phyloP scores from a whole-genome alignment of 2,329 filamentous ascomycete genomes.

The Fusarium sp. region DNA sequence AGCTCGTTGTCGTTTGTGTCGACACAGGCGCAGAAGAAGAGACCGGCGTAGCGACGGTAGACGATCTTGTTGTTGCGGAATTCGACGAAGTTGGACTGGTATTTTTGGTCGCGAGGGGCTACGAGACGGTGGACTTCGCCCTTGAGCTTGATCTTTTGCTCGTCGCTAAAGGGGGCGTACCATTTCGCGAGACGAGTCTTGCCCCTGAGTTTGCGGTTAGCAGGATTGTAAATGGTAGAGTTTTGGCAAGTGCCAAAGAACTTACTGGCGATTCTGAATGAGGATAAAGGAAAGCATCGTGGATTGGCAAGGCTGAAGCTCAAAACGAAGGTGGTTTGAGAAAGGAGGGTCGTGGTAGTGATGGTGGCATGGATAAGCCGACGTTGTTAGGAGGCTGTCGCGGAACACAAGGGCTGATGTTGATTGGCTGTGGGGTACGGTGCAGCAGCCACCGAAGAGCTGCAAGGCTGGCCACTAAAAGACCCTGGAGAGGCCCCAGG shows the following conservation, averaged over 20 bases:
- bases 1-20: slow-evolving; percentile 99
- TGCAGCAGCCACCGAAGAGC: slow-evolving; percentile 17
- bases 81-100: slow-evolving; percentile 99
- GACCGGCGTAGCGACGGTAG: slow-evolving; percentile 94
- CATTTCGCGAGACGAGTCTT: slow-evolving; percentile 99
- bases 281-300: slow-evolving; percentile 85
- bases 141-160: slow-evolving; percentile 99
- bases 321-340: slow-evolving; percentile 10
- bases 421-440: slow-evolving; percentile 23
- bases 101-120: slow-evolving; percentile 97
- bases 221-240: not conserved
- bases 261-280: slow-evolving; percentile 88
- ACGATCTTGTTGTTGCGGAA: slow-evolving; percentile 95
- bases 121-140: slow-evolving; percentile 99
- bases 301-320: slow-evolving; percentile 14
- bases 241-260: not conserved
- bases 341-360: slow-evolving; percentile 26
- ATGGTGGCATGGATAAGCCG: slow-evolving; percentile 39
- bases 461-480: slow-evolving; percentile 33
- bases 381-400: slow-evolving; percentile 36
- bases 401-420: slow-evolving; percentile 23
- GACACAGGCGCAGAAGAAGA: slow-evolving; percentile 99
- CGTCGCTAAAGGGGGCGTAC: slow-evolving; percentile 98
- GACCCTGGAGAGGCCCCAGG: slow-evolving; percentile 17
- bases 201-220: slow-evolving; percentile 70